Evolutionary conservation across 1,284 basidiomycete genomes (phyloP).

Genomic region (Rhodotorula sp.): DNA sequence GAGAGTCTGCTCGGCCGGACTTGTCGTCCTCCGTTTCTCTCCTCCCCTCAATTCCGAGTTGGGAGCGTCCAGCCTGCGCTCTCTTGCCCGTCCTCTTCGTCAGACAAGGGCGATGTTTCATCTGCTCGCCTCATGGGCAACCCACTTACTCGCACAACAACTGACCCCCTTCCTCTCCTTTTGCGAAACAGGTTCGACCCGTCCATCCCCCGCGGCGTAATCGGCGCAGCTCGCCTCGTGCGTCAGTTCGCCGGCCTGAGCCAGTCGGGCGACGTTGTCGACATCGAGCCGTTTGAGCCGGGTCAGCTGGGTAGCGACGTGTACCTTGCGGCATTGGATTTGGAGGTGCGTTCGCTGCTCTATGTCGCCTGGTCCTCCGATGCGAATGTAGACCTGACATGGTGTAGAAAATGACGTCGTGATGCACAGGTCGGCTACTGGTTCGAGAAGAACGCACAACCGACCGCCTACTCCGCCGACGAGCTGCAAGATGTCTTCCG

Average conservation of each 20-base stretch:
- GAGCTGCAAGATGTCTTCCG: constrained; percentile 73
- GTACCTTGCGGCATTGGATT: constrained; percentile 35
- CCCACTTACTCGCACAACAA: too few relatives aligned
- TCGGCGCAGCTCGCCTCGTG: constrained; percentile 60
- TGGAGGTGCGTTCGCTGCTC: constrained; percentile 32
- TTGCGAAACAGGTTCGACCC: constrained; percentile 36
- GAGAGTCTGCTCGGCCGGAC: too few relatives aligned
- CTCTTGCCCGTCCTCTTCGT: too few relatives aligned
- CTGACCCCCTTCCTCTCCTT: not conserved
- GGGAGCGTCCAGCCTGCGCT: too few relatives aligned
- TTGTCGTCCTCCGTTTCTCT: not conserved
- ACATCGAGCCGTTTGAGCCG: constrained; percentile 61
- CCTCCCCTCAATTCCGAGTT: too few relatives aligned
- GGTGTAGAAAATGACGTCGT: too few relatives aligned
- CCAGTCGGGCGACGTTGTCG: constrained; percentile 68
- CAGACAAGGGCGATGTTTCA: too few relatives aligned
- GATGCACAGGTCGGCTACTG: constrained; percentile 34
- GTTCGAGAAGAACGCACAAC: constrained; percentile 40
- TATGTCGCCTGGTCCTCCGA: too few relatives aligned
- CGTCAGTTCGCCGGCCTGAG: constrained; percentile 75
- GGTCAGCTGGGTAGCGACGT: constrained; percentile 19
- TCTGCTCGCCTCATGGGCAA: too few relatives aligned
- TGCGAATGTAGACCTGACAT: too few relatives aligned
- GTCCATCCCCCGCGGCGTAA: constrained; percentile 43
- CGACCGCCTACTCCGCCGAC: constrained; percentile 65